Conservation (phyloP, 1,139 yeast genomes). For the Suhomyces coccinellae region DNA sequence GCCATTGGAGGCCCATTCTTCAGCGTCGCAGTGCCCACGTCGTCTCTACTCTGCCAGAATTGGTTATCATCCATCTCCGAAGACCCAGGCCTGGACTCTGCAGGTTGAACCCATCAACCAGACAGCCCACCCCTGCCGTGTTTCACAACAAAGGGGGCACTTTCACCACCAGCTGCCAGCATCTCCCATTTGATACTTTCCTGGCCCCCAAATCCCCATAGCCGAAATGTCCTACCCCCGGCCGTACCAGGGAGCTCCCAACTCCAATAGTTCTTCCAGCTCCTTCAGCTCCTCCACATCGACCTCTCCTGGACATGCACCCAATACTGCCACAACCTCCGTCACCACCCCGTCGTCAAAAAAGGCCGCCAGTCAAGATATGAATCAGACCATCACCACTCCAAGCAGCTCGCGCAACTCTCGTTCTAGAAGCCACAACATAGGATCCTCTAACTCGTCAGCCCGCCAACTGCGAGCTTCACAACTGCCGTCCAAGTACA, state of each 20-base stretch:
- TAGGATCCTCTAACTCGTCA: background rate
- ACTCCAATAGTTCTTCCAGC: conserved; percentile 4
- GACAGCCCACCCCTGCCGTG: too few species aligned
- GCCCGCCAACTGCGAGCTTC: background rate
- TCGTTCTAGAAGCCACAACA: conserved; percentile 1
- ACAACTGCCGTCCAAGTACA: conserved; percentile 11
- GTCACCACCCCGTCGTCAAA: conserved; percentile 17
- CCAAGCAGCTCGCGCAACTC: conserved; percentile 4
- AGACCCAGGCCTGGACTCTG: too few species aligned
- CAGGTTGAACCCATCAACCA: too few species aligned
- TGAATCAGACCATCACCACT: conserved; percentile 1
- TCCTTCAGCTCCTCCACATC: conserved; percentile 6
- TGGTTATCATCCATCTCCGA: too few species aligned
- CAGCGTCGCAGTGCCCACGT: too few species aligned
- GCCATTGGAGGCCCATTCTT: too few species aligned
- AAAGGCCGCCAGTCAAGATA: background rate
- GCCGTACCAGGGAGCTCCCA: conserved; percentile 25
- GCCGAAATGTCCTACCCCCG: conserved; percentile 26
- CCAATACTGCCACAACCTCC: conserved; percentile 11
- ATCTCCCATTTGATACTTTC: background rate
- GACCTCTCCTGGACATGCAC: conserved; percentile 5
- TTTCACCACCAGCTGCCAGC: background rate
- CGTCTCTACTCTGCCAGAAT: too few species aligned
- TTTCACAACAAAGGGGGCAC: too few species aligned
- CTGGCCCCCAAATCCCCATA: background rate